Evolutionary conservation across 371 early-diverging fungal genomes (phyloP).

Genomic region (Mucor irregularis): DNA sequence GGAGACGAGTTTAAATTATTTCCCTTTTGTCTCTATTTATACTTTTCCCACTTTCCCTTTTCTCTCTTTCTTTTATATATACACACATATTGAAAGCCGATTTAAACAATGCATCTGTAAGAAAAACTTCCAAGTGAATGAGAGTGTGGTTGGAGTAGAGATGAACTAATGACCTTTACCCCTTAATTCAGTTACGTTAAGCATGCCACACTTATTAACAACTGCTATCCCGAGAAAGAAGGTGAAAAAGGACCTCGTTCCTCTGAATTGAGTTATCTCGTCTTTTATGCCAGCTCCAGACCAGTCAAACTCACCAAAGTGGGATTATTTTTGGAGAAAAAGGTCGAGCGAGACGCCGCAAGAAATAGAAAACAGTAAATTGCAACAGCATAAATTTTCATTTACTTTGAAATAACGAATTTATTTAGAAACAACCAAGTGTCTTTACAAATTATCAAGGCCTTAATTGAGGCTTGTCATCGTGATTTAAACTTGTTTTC

Average conservation of each 20-base stretch:
- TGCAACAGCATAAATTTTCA: not conserved
- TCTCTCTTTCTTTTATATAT: constrained; percentile 3
- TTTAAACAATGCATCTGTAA: constrained; percentile 56
- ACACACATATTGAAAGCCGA: not conserved
- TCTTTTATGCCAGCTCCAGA: constrained; percentile 87
- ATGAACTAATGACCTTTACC: not conserved
- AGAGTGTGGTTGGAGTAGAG: not conserved
- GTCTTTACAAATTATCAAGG: constrained; percentile 72
- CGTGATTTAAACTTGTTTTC: constrained; percentile 82
- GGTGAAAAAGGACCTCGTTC: constrained; percentile 82
- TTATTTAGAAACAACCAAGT: constrained; percentile 41
- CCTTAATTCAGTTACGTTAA: constrained; percentile 62
- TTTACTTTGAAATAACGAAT: not conserved
- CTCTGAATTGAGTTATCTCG: constrained; percentile 86
- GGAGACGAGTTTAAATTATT: not conserved
- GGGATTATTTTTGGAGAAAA: constrained; percentile 80
- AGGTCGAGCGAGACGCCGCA: constrained; percentile 68
- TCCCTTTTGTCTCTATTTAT: constrained; percentile 8
- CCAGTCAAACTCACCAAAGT: constrained; percentile 92
- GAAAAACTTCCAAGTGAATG: not conserved
- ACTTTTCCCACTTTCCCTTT: constrained; percentile 2
- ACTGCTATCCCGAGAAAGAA: constrained; percentile 86
- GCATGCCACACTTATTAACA: constrained; percentile 90
- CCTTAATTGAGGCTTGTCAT: constrained; percentile 72
- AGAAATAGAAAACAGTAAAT: constrained; percentile 59